Evolutionary conservation across 2,329 filamentous ascomycete species (phyloP).

Genomic region (Xylaria sp.): DNA sequence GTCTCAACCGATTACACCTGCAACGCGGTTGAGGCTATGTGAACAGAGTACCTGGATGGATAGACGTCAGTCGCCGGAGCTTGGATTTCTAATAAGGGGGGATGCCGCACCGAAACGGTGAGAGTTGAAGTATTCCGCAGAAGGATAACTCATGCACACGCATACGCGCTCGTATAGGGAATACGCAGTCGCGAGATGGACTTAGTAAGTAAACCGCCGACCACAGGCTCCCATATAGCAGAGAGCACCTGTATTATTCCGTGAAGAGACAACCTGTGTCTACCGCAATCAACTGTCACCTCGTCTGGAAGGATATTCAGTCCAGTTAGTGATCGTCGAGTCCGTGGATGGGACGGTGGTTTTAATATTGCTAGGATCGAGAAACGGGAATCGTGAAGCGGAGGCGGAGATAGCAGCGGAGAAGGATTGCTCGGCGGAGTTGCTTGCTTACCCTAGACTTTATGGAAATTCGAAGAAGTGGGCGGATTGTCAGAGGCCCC

Average conservation of each 20-base stretch:
- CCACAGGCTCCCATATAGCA: constrained; percentile 6
- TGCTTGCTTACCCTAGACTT: neutral
- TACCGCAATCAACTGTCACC: neutral
- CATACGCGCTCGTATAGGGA: neutral
- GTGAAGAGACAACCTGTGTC: neutral
- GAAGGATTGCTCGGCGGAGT: neutral
- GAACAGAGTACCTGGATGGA: too few relatives aligned
- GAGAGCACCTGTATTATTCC: neutral
- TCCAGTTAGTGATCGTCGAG: too few relatives aligned
- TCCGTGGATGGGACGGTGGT: too few relatives aligned
- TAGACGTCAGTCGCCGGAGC: too few relatives aligned
- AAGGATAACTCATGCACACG: neutral
- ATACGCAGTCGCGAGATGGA: constrained; percentile 1
- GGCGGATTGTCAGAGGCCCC: neutral
- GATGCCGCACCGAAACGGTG: neutral
- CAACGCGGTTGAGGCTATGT: too few relatives aligned
- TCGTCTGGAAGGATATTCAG: neutral
- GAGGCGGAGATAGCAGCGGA: neutral
- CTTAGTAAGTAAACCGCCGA: neutral
- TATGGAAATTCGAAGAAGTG: neutral
- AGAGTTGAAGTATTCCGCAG: neutral
- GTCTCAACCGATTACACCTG: too few relatives aligned
- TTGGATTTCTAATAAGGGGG: too few relatives aligned
- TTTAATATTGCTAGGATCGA: neutral
- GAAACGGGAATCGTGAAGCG: neutral